phyloP scores from a whole-genome alignment of 306 rosid species.

The Rosa chinensis region DNA sequence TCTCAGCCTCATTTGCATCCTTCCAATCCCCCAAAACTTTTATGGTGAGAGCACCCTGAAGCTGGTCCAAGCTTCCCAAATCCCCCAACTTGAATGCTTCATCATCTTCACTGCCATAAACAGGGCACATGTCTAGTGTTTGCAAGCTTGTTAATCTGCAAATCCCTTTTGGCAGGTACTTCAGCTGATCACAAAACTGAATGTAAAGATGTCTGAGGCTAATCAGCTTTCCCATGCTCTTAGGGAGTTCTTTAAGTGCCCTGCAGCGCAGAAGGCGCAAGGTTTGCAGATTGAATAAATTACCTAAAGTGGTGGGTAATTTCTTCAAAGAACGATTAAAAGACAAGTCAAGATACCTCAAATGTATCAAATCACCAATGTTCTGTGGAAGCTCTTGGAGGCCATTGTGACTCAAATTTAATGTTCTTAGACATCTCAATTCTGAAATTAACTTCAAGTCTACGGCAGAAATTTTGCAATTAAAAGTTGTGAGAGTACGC shows the following conservation, averaged over 20 bases:
- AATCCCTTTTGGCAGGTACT: conserved; percentile 19
- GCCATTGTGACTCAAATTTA: not conserved
- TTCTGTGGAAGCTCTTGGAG: not conserved
- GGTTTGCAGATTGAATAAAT: conserved; percentile 18
- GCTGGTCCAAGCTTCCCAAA: not conserved
- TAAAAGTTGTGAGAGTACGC: not conserved
- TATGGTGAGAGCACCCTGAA: not conserved
- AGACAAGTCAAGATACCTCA: conserved; percentile 18
- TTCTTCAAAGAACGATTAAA: not conserved
- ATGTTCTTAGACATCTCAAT: not conserved
- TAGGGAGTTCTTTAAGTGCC: not conserved
- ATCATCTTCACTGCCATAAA: not conserved
- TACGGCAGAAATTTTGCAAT: not conserved
- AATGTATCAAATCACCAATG: conserved; percentile 10
- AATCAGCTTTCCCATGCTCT: conserved; percentile 8
- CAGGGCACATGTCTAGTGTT: not conserved
- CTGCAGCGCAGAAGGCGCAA: not conserved
- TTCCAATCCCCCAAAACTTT: not conserved
- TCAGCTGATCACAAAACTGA: not conserved
- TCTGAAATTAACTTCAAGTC: no score
- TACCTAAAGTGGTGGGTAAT: conserved; percentile 3
- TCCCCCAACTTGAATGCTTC: not conserved
- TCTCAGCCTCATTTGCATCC: not conserved
- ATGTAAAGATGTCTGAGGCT: conserved; percentile 10
- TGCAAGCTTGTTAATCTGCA: not conserved